Base-by-base conservation (phyloP, 148 eudicot genomes). In the Rhododendron kiyosumense region DNA sequence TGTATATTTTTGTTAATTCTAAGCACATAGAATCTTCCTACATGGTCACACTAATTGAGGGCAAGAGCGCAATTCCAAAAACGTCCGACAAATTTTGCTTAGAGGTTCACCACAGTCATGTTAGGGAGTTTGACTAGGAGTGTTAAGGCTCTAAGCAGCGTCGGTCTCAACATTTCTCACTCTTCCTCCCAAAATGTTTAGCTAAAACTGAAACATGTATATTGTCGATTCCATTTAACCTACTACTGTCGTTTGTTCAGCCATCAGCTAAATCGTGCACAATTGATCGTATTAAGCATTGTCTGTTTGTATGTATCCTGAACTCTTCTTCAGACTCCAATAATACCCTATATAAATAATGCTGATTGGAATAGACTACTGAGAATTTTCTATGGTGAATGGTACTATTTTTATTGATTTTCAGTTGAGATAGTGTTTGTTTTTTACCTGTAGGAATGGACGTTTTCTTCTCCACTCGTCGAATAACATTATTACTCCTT, bases 391-490 rank as follows among this genome's bases (percentile, higher is more conserved):
- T 45, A 84, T 63, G 79, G 65, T 61, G 78, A 36, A 59, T 81
- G 73, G 20, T 20, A 46, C 24, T n/a, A 20, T 45, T 74, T 10
- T 36, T 57, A 26, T 83, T 59, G 75, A 41, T 52, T 54, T 46
- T 78, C 41, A 46, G 18, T 22, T 43, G 61, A 48, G 32, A 34
- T 67, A 10, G 90, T 67, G 74, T 67, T 67, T 26, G 4, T 67
- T 76, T 69, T 83, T 86, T 61, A 28, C 83, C 85, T 88, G 86
- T 86, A 97, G 99, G 90, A 95, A 87, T 87, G 99, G 99, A 8
- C 96, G 94, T 57, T 95, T 92, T 92, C 93, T 90, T 89, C 93
- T 97, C 80, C 99, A 92, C 79, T 93, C 97, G 46, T 91, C 95
- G 57, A 92, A 91, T 87, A 94, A 94, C 90, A 90, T 94, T 48